Conservation (phyloP, 2,329 filamentous ascomycete genomes). For the Capronia epimyces region DNA sequence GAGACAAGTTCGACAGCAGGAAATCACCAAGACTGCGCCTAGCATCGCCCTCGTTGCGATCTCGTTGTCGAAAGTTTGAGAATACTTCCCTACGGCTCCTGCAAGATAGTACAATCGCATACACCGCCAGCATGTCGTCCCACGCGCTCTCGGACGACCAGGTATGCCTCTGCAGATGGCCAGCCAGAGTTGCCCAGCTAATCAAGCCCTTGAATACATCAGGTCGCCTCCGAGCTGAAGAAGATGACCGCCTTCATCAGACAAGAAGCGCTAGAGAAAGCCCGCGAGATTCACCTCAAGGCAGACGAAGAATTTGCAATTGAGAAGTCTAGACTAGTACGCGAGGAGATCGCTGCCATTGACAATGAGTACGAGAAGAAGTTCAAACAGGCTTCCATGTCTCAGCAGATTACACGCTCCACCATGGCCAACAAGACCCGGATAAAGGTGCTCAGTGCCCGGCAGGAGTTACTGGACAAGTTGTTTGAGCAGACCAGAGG, state of each 20-base stretch:
- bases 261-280: slow-evolving; percentile 95
- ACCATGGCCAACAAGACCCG: slow-evolving; percentile 95
- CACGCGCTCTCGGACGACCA: slow-evolving; percentile 97
- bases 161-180: slow-evolving; percentile 49
- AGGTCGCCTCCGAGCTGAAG: slow-evolving; percentile 97
- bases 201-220: slow-evolving; percentile 24
- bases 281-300: slow-evolving; percentile 94
- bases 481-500: slow-evolving; percentile 78
- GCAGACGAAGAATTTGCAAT: slow-evolving; percentile 98
- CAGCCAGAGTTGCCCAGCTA: slow-evolving; percentile 10
- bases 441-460: slow-evolving; percentile 76
- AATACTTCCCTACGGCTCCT: neutral
- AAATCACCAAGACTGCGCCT: neutral
- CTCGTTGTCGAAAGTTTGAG: neutral
- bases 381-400: slow-evolving; percentile 97
- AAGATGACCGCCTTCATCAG: slow-evolving; percentile 99
- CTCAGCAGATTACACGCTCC: slow-evolving; percentile 95
- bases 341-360: slow-evolving; percentile 88
- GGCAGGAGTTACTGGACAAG: slow-evolving; percentile 84
- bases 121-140: slow-evolving; percentile 71
- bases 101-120: neutral
- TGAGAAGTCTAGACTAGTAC: slow-evolving; percentile 97
- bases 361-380: slow-evolving; percentile 95
- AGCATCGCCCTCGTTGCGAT: neutral
- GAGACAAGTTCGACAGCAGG: neutral